A percentile compares a stretch with the other conserved stretches of the same genome.
Evolutionary conservation across 1,284 basidiomycete genomes (phyloP).

Genomic region (Trichosporon sp.): DNA sequence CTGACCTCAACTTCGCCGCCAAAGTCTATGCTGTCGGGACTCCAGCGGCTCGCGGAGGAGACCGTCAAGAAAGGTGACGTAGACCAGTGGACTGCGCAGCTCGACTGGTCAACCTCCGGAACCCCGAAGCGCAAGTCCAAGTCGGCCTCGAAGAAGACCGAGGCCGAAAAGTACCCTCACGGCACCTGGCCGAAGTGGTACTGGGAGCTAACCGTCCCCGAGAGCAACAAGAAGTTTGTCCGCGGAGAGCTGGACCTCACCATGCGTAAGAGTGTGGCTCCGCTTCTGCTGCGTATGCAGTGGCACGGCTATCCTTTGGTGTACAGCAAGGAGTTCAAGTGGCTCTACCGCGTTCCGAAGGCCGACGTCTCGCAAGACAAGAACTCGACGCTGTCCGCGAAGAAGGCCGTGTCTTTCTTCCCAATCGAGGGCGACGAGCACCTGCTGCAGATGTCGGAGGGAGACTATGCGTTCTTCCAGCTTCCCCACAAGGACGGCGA

Average conservation of each 20-base stretch:
- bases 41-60: slow-evolving; percentile 24
- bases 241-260: slow-evolving; percentile 70
- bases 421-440: slow-evolving; percentile 22
- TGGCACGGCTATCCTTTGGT: slow-evolving; percentile 86
- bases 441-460: slow-evolving; percentile 20
- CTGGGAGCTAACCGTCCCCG: slow-evolving; percentile 67
- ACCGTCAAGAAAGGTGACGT: slow-evolving; percentile 5
- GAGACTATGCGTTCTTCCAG: slow-evolving; percentile 65
- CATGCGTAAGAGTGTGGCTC: slow-evolving; percentile 74
- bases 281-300: slow-evolving; percentile 76
- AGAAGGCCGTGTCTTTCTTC: slow-evolving; percentile 22
- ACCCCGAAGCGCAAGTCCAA: neutral
- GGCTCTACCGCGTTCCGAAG: slow-evolving; percentile 74
- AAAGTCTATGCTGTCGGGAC: slow-evolving; percentile 9
- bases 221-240: slow-evolving; percentile 29
- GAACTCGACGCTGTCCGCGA: slow-evolving; percentile 53
- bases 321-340: slow-evolving; percentile 82
- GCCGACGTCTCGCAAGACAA: slow-evolving; percentile 57
- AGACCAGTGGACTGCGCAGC: slow-evolving; percentile 14
- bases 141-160: neutral
- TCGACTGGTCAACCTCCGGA: slow-evolving; percentile 12
- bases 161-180: neutral
- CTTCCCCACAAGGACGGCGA: slow-evolving; percentile 96
- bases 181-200: slow-evolving; percentile 84
- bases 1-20: slow-evolving; percentile 10